Conservation (phyloP, 306 rosid genomes). For the Castanea mollissima region DNA sequence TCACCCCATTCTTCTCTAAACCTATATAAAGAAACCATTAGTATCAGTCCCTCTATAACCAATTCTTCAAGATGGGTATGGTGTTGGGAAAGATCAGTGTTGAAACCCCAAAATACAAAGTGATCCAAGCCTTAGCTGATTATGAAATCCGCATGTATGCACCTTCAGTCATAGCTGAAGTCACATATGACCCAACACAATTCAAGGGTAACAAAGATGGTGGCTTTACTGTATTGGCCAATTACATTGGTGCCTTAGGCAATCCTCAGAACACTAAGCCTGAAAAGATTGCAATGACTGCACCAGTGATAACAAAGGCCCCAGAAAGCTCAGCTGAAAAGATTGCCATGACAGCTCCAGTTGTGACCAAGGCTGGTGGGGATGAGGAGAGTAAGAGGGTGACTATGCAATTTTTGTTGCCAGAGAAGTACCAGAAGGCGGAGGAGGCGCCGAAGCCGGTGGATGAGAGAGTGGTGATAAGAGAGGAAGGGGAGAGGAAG, state of each 20-base stretch:
- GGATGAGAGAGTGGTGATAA: constrained; percentile 76
- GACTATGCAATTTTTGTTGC: constrained; percentile 75
- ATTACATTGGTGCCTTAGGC: constrained; percentile 82
- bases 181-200: constrained; percentile 70
- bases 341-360: constrained; percentile 83
- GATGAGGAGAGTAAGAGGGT: constrained; percentile 42
- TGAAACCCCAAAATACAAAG: constrained; percentile 56
- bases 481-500: constrained; percentile 68
- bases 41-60: neutral
- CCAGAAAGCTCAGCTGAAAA: constrained; percentile 27
- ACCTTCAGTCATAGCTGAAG: constrained; percentile 66
- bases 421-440: constrained; percentile 47
- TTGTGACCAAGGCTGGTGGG: constrained; percentile 42
- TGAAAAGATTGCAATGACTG: constrained; percentile 83
- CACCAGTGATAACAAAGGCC: constrained; percentile 68
- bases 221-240: constrained; percentile 63
- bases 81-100: constrained; percentile 68
- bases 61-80: constrained; percentile 58
- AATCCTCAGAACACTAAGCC: constrained; percentile 68
- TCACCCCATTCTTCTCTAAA: neutral
- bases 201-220: constrained; percentile 82
- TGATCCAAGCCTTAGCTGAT: constrained; percentile 44
- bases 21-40: constrained; percentile 1
- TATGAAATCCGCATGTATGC: constrained; percentile 73
- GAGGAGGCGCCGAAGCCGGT: constrained; percentile 86